These are phyloP conservation scores for Rusavskia elegans DNA, from an alignment of 495 filamentous ascomycete species.

Conservation along the genomic window DNA sequence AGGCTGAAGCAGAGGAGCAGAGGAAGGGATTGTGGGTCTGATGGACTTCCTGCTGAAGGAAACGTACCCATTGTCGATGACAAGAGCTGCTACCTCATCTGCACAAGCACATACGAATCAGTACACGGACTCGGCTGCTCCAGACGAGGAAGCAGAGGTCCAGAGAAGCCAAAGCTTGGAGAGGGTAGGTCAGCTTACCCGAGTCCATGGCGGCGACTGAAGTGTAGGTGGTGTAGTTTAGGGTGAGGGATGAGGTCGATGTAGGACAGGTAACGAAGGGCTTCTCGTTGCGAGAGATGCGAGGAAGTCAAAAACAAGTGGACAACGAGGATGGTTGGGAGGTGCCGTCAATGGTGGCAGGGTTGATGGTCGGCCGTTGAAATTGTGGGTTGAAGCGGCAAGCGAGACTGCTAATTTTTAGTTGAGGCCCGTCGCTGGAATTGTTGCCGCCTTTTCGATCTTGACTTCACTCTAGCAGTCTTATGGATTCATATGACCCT, in stretches of 20 bases:
- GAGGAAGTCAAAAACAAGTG: background rate
- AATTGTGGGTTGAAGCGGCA: slow-evolving; percentile 1
- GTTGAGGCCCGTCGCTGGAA: background rate
- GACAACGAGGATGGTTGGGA: background rate
- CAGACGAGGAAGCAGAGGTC: slow-evolving; percentile 4
- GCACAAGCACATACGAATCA: slow-evolving; percentile 18
- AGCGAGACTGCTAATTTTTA: slow-evolving; percentile 1
- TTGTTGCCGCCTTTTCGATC: background rate
- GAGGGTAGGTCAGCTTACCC: slow-evolving; percentile 39
- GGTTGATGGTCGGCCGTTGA: background rate
- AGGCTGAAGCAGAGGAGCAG: no score
- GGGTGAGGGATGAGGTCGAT: no score
- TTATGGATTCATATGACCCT: no score
- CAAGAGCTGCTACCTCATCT: slow-evolving; percentile 99
- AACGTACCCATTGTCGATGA: slow-evolving; percentile 99
- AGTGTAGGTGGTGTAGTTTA: background rate
- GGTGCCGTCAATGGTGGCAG: background rate
- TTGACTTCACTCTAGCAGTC: background rate
- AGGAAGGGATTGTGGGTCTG: no score
- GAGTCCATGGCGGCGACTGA: slow-evolving; percentile 46
- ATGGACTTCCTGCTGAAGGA: background rate
- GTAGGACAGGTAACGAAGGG: no score
- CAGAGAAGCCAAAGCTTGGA: slow-evolving; percentile 15
- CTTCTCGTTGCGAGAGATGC: no score
- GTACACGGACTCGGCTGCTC: slow-evolving; percentile 9